These are phyloP conservation scores for Penicillium brasilianum DNA, from an alignment of 2,329 filamentous ascomycete species.

Conservation along the genomic window DNA sequence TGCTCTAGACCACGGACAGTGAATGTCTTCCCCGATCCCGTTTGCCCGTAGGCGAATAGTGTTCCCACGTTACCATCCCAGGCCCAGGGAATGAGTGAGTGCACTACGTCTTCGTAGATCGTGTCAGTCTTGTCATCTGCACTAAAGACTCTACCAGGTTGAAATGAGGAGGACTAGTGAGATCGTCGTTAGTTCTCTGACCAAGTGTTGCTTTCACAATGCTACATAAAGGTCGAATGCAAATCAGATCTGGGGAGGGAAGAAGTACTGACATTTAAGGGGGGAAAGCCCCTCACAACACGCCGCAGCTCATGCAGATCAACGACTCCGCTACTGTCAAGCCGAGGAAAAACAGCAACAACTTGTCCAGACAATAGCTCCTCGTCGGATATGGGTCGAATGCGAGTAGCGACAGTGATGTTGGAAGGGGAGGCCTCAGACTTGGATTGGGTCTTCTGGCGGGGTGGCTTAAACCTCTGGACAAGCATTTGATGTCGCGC, in stretches of 20 bases:
- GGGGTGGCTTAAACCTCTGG: conserved; percentile 14
- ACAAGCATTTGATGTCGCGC: conserved; percentile 17
- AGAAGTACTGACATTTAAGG: conserved; percentile 21
- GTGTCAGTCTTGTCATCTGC: conserved; percentile 43
- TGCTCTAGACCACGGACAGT: conserved; percentile 86
- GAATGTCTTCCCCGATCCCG: conserved; percentile 92
- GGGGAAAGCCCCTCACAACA: conserved; percentile 17
- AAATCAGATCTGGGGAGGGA: neutral
- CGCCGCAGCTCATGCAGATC: conserved; percentile 22
- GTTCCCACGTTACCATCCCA: conserved; percentile 65
- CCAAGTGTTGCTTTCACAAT: neutral
- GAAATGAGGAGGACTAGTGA: conserved; percentile 18
- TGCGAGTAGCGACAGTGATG: conserved; percentile 18
- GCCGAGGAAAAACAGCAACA: conserved; percentile 15
- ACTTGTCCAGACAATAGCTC: conserved; percentile 21
- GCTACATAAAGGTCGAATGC: neutral
- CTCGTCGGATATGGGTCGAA: conserved; percentile 21
- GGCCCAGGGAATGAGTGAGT: conserved; percentile 52
- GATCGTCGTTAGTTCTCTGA: neutral
- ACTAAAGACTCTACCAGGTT: conserved; percentile 46
- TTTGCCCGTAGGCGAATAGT: conserved; percentile 96
- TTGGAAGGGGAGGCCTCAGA: conserved; percentile 6
- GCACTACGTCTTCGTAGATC: conserved; percentile 51
- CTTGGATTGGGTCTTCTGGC: neutral
- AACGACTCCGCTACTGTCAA: conserved; percentile 14